These are phyloP conservation scores for Infundibulicybe gibba DNA, from an alignment of 768 basidiomycete genomes.

Conservation along the genomic window DNA sequence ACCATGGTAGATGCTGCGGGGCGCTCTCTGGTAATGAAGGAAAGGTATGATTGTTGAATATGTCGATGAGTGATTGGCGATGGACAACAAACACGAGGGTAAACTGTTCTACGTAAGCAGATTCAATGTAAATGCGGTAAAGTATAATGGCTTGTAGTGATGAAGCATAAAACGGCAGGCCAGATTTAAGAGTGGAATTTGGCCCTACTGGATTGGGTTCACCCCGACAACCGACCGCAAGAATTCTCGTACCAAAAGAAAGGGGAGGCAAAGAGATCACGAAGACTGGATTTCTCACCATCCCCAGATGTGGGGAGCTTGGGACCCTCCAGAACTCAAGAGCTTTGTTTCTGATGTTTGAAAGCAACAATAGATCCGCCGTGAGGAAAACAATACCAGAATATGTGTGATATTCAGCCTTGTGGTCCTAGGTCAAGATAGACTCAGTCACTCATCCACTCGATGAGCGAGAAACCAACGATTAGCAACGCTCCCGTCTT, in stretches of 20 bases:
- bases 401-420: constrained; percentile 12
- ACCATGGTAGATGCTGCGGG: constrained; percentile 15
- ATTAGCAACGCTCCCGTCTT: constrained; percentile 10
- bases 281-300: constrained; percentile 6
- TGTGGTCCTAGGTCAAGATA: constrained; percentile 8
- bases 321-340: constrained; percentile 28
- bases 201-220: constrained; percentile 37
- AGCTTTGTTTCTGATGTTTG: constrained; percentile 14
- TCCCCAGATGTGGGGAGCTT: constrained; percentile 5
- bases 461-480: neutral
- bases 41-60: neutral
- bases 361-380: constrained; percentile 17
- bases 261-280: constrained; percentile 27
- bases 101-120: constrained; percentile 1
- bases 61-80: constrained; percentile 20
- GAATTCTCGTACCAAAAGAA: constrained; percentile 13
- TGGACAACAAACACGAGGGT: constrained; percentile 32
- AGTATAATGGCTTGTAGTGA: constrained; percentile 27
- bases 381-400: constrained; percentile 19
- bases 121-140: constrained; percentile 24
- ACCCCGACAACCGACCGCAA: constrained; percentile 28
- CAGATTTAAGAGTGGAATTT: constrained; percentile 2
- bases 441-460: too few species aligned
- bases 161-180: constrained; percentile 19
- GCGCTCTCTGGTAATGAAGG: neutral